A percentile compares a stretch with the other conserved stretches of the same genome.
These are phyloP conservation scores for Capsicum rhomboideum DNA, from an alignment of 257 asterid species.

Conservation along the genomic window DNA sequence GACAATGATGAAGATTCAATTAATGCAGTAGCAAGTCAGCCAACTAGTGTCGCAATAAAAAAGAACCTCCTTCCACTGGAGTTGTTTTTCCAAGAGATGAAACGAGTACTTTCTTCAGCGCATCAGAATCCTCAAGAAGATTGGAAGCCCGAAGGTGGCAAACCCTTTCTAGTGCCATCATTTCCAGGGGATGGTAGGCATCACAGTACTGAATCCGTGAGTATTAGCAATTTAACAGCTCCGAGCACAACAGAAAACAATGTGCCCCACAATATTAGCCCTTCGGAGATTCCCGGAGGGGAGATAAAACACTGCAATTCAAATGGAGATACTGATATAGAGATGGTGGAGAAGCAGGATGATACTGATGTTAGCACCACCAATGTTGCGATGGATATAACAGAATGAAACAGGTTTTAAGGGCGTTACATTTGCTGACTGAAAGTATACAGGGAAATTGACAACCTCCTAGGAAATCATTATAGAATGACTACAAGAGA, in stretches of 20 bases:
- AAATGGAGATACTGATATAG: neutral
- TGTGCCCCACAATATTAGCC: neutral
- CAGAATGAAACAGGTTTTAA: neutral
- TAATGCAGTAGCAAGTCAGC: conserved; percentile 3
- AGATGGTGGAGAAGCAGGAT: neutral
- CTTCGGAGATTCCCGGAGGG: neutral
- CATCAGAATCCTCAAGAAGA: conserved; percentile 23
- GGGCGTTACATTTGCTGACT: neutral
- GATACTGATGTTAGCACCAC: neutral
- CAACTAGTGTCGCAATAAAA: conserved; percentile 32
- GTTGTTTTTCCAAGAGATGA: conserved; percentile 34
- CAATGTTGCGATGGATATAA: neutral
- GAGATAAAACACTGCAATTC: neutral
- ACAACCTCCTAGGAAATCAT: neutral
- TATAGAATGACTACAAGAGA: neutral
- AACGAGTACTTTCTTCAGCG: conserved; percentile 32
- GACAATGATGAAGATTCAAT: conserved; percentile 33
- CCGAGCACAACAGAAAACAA: neutral
- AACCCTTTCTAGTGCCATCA: conserved; percentile 5
- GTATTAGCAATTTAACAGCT: neutral
- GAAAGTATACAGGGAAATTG: neutral
- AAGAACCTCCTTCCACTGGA: conserved; percentile 40
- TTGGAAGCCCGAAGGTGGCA: conserved; percentile 15
- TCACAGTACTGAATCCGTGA: neutral
- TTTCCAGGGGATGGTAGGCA: neutral